Evolutionary conservation across 192 early-diverging fungal species (phyloP).

Genomic region (Mortierella claussenii): DNA sequence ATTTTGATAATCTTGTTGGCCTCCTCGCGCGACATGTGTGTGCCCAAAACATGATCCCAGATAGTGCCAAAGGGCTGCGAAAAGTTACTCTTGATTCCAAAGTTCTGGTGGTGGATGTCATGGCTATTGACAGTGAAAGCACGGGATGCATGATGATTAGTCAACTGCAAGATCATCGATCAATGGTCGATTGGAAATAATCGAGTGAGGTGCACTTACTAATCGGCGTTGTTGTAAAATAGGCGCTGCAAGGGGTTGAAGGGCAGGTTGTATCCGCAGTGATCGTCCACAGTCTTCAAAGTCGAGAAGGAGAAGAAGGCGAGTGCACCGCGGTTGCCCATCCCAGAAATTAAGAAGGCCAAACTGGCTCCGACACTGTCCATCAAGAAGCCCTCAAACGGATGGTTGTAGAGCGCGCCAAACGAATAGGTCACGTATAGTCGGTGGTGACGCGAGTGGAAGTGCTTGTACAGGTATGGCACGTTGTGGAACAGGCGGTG

Average conservation of each 20-base stretch:
- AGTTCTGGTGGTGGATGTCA: conserved; percentile 68
- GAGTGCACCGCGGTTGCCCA: conserved; percentile 74
- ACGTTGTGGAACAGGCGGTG: conserved; percentile 79
- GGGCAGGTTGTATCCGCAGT: conserved; percentile 82
- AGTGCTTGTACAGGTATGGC: conserved; percentile 74
- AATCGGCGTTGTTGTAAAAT: conserved; percentile 78
- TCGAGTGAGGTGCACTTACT: conserved; percentile 76
- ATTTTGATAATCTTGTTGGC: conserved; percentile 52
- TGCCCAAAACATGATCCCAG: conserved; percentile 82
- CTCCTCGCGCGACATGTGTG: conserved; percentile 58
- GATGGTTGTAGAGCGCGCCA: conserved; percentile 88
- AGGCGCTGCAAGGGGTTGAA: conserved; percentile 77
- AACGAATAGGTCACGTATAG: conserved; percentile 82
- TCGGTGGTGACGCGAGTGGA: conserved; percentile 82
- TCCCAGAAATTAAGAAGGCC: conserved; percentile 69
- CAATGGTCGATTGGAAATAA: too few species aligned
- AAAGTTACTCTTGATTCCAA: conserved; percentile 69
- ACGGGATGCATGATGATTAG: too few species aligned
- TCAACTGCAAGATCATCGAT: too few species aligned
- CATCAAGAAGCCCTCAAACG: conserved; percentile 80
- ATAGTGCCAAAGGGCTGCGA: conserved; percentile 83
- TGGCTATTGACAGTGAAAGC: too few species aligned
- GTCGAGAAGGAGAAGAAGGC: conserved; percentile 80
- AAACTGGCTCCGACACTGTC: conserved; percentile 76
- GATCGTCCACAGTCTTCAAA: conserved; percentile 86